Base-by-base conservation (phyloP, 352 stramenopile species). In the Phytophthora sp. region DNA sequence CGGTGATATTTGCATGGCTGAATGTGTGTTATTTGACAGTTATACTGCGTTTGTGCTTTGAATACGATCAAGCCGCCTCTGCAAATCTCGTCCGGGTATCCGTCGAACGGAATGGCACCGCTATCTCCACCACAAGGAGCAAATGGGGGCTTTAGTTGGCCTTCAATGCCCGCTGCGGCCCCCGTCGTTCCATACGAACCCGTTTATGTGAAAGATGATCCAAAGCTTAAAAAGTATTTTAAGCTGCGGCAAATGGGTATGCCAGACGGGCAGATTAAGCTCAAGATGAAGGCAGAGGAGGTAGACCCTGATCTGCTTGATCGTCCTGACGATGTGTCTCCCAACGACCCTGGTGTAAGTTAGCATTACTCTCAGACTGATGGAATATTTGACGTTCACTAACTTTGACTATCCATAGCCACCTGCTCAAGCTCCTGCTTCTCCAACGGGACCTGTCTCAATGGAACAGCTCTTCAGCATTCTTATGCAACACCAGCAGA, bases 381-480 rank as follows among this genome's bases (percentile, higher is more conserved):
- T 23, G 2, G 9, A 4, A 13, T 38, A 13, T 9, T 20, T 21
- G n/a, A 21, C 9, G 0, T 26, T 44, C n/a, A 30, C 31, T 65
- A n/a, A 66, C 7, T 31, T 20, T 51, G 20, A 20, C 38, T 56
- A 42, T 3, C 33, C 18, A 29, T 50, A 90, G 79, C 83, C 82
- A 6, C 78, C 82, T 20, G 57, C 45, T 18, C 47, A 71, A 56
- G 52, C 54, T 20, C 29, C 61, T 49, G 35, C 59, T 9, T 69
- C 68, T 6, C 60, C 73, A 15, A 61, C 76, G 6, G 69, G 72
- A 7, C 71, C 71, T 20, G 80, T 96, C 20, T 93, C 88, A 9
- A 94, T 96, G 84, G 84, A 96, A 36, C 84, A 96, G 36, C 65
- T 96, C 4, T 93, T 94, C 35, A 90, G 78, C 41, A 94, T 96